Evolutionary conservation across 1,139 yeast genomes (phyloP).

Genomic region (Nadsonia commutata): DNA sequence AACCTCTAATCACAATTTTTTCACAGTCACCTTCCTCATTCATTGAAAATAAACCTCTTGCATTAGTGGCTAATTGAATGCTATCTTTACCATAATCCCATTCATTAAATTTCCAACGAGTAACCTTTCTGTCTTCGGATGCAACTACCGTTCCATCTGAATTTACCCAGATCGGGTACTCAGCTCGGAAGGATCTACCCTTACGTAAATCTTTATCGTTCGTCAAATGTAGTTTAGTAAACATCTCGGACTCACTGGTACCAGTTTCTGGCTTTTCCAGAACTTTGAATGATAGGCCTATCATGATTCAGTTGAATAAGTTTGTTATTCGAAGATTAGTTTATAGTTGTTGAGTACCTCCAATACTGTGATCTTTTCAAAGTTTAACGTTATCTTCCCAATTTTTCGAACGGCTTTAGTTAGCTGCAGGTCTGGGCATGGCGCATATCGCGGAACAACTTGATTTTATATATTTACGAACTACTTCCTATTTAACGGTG

Average conservation of each 20-base stretch:
- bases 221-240: constrained; percentile 1
- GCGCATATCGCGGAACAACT: too few species aligned
- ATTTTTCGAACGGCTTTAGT: too few species aligned
- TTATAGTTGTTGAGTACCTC: too few species aligned
- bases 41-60: constrained; percentile 72
- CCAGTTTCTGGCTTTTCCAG: constrained; percentile 2
- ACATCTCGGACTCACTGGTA: constrained; percentile 9
- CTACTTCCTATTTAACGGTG: too few species aligned
- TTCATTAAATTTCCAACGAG: constrained; percentile 72
- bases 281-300: constrained; percentile 1
- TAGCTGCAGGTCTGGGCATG: too few species aligned
- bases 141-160: constrained; percentile 10
- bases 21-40: constrained; percentile 19
- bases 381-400: too few species aligned
- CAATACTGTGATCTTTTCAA: too few species aligned
- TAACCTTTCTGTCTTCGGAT: constrained; percentile 9
- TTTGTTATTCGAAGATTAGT: too few species aligned
- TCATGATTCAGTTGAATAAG: too few species aligned
- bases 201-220: constrained; percentile 4
- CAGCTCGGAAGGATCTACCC: constrained; percentile 15
- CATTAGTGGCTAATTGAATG: constrained; percentile 48
- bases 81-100: constrained; percentile 62
- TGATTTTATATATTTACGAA: too few species aligned
- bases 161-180: constrained; percentile 18
- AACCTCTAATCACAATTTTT: constrained; percentile 65